phyloP scores from a whole-genome alignment of 106 monocot species.

The Posidonia australis region DNA sequence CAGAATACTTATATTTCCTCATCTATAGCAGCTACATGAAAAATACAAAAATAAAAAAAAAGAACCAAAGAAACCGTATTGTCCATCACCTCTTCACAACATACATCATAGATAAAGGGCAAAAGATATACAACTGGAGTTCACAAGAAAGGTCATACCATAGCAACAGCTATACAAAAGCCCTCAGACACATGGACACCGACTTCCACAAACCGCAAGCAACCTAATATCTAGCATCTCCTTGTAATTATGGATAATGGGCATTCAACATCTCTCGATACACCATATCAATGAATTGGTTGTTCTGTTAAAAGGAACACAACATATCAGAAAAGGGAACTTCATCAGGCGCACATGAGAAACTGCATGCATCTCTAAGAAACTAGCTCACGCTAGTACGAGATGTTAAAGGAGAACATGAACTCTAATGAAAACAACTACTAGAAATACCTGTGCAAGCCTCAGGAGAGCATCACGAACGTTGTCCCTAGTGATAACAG shows the following conservation, averaged over 20 bases:
- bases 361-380: no score
- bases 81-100: background rate
- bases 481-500: conserved; percentile 59
- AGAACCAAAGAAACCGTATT: background rate
- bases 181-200: background rate
- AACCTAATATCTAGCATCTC: background rate
- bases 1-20: no score
- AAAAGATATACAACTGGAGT: conserved; percentile 1
- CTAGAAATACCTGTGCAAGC: conserved; percentile 55
- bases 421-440: background rate
- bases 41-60: background rate
- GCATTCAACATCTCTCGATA: conserved; percentile 58
- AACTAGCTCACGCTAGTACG: no score
- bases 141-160: background rate
- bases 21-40: background rate
- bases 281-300: conserved; percentile 73
- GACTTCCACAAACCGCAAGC: conserved; percentile 2
- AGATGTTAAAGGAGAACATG: no score
- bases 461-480: conserved; percentile 51
- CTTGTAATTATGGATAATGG: conserved; percentile 25
- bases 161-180: conserved; percentile 3
- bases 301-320: conserved; percentile 31
- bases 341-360: no score
- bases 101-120: background rate
- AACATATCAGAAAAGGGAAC: background rate